Percentiles rank a stretch among this genome's conserved stretches.
Evolutionary conservation across 495 filamentous ascomycete species (phyloP).

Genomic region (Lasiosphaeria miniovina): DNA sequence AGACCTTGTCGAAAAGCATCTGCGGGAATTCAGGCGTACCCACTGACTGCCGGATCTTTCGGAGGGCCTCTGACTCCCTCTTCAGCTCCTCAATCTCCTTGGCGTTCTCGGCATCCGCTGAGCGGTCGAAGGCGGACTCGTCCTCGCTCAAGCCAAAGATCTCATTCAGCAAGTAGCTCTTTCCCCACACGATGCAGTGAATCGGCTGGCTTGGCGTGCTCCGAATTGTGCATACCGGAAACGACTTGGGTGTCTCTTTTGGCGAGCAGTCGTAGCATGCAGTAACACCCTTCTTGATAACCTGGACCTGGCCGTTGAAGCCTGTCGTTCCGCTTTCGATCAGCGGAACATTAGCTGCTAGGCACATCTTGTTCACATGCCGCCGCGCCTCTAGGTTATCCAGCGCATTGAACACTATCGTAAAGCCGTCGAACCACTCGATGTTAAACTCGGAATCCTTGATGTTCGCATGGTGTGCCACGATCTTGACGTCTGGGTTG

Average conservation of each 20-base stretch:
- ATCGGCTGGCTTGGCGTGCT: constrained; percentile 94
- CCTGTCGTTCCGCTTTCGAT: constrained; percentile 97
- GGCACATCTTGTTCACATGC: constrained; percentile 97
- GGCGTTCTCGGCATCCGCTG: constrained; percentile 79
- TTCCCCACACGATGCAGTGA: constrained; percentile 99
- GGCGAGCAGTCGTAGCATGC: constrained; percentile 95
- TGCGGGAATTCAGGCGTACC: constrained; percentile 74
- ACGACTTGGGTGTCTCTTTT: constrained; percentile 85
- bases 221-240: constrained; percentile 94
- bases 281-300: constrained; percentile 88
- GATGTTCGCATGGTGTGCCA: constrained; percentile 92
- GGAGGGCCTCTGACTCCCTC: constrained; percentile 77
- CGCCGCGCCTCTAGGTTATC: constrained; percentile 93
- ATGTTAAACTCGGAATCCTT: constrained; percentile 90
- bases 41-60: constrained; percentile 78
- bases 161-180: constrained; percentile 92
- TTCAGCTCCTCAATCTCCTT: constrained; percentile 83
- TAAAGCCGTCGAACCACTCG: constrained; percentile 82
- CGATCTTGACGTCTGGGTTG: constrained; percentile 83
- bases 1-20: constrained; percentile 91
- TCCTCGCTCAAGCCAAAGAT: constrained; percentile 92
- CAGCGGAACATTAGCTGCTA: constrained; percentile 84
- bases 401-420: constrained; percentile 91
- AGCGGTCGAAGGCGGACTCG: constrained; percentile 69
- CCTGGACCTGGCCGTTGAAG: constrained; percentile 96